Evolutionary conservation across 768 basidiomycete genomes (phyloP).

Genomic region (Lactarius hatsudake): DNA sequence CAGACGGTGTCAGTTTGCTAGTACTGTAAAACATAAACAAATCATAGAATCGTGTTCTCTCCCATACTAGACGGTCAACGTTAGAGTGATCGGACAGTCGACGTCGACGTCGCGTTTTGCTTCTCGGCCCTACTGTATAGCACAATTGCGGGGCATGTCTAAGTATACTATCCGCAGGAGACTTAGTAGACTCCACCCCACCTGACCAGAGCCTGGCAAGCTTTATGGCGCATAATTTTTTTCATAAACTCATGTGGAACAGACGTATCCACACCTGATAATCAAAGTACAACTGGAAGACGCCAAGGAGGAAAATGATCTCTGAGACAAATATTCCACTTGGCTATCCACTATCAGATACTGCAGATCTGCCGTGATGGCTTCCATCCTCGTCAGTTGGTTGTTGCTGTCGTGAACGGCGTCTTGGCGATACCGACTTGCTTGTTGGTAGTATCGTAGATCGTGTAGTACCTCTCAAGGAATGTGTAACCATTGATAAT

Average conservation of each 20-base stretch:
- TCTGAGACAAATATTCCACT: neutral
- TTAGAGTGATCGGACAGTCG: too few species aligned
- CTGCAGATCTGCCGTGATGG: neutral
- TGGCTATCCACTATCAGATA: neutral
- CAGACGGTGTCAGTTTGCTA: too few species aligned
- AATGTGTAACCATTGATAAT: slow-evolving; percentile 39
- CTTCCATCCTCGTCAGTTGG: slow-evolving; percentile 29
- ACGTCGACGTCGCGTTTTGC: neutral
- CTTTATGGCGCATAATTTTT: neutral
- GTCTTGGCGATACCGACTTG: slow-evolving; percentile 39
- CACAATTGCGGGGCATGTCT: neutral
- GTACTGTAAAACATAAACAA: too few species aligned
- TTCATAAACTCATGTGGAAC: too few species aligned
- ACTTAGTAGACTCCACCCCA: too few species aligned
- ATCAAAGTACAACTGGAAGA: too few species aligned
- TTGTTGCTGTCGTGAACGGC: slow-evolving; percentile 33
- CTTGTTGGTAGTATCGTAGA: slow-evolving; percentile 36
- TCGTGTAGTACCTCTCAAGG: slow-evolving; percentile 39
- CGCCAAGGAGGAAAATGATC: neutral
- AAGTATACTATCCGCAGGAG: neutral
- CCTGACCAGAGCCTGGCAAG: too few species aligned
- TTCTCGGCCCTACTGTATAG: neutral
- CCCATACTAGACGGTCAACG: too few species aligned
- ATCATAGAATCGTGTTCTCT: too few species aligned
- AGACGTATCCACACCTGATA: too few species aligned